A percentile compares a stretch with the other conserved stretches of the same genome.
Evolutionary conservation across 345 rosid species (phyloP).

Genomic region (Citrus reticulata): DNA sequence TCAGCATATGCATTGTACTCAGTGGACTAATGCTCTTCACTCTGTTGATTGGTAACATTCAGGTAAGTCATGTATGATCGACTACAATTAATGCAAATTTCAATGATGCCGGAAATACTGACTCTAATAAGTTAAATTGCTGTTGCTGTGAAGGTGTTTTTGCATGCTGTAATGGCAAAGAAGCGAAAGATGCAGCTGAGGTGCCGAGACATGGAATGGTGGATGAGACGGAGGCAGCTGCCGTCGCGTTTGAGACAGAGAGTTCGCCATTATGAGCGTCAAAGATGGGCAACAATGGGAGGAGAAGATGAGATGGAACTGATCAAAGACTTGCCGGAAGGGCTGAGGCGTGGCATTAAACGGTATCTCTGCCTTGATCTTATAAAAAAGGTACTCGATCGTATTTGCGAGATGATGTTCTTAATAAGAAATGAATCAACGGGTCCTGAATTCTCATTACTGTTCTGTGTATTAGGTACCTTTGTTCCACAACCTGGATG

Average conservation of each 20-base stretch:
- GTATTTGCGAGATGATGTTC: not conserved
- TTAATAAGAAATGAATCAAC: not conserved
- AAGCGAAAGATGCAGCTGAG: constrained; percentile 80
- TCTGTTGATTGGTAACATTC: constrained; percentile 55
- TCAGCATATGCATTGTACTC: constrained; percentile 51
- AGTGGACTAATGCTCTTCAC: constrained; percentile 60
- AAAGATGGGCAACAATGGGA: constrained; percentile 72
- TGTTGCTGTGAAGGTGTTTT: constrained; percentile 57
- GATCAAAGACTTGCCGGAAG: constrained; percentile 77
- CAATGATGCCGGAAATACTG: not conserved
- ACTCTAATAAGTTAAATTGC: constrained; percentile 14
- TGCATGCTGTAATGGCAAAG: constrained; percentile 72
- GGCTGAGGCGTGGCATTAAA: constrained; percentile 83
- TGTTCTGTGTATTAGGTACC: constrained; percentile 49
- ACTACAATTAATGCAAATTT: not conserved
- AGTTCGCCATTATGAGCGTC: constrained; percentile 73
- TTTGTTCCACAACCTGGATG: constrained; percentile 69
- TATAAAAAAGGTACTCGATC: constrained; percentile 54
- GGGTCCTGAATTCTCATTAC: not conserved
- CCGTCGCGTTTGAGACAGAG: constrained; percentile 71
- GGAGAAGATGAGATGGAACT: constrained; percentile 75
- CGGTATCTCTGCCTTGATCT: constrained; percentile 84
- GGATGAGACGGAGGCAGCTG: constrained; percentile 91
- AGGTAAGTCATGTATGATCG: constrained; percentile 27
- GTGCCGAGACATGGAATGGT: constrained; percentile 82